These are phyloP conservation scores for Lanzia echinophila DNA, from an alignment of 2,329 filamentous ascomycete genomes.

Conservation along the genomic window DNA sequence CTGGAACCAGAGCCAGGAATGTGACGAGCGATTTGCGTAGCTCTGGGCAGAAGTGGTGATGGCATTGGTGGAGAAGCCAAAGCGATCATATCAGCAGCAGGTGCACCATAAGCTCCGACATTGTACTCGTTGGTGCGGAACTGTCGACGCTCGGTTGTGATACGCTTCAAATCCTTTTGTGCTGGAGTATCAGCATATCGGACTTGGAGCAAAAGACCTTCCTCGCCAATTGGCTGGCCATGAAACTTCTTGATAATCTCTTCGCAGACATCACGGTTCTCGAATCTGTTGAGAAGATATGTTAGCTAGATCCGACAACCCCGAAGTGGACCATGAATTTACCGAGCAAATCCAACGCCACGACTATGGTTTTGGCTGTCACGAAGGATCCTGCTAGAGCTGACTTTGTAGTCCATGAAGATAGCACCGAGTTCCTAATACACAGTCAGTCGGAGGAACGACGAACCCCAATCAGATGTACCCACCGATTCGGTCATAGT, in stretches of 20 bases:
- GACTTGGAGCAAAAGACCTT: slow-evolving; percentile 81
- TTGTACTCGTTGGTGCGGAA: slow-evolving; percentile 97
- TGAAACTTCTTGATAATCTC: slow-evolving; percentile 83
- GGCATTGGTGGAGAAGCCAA: slow-evolving; percentile 44
- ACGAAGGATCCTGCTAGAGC: slow-evolving; percentile 91
- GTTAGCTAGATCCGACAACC: neutral
- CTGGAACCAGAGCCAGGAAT: slow-evolving; percentile 22
- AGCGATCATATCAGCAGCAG: slow-evolving; percentile 26
- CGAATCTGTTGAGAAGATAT: slow-evolving; percentile 56
- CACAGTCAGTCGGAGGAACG: slow-evolving; percentile 22
- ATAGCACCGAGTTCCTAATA: slow-evolving; percentile 66
- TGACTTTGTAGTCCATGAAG: slow-evolving; percentile 73
- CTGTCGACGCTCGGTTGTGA: slow-evolving; percentile 89
- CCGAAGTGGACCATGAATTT: slow-evolving; percentile 29
- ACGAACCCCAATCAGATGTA: slow-evolving; percentile 15
- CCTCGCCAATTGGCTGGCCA: slow-evolving; percentile 67
- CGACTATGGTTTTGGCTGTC: slow-evolving; percentile 89
- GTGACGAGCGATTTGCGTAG: slow-evolving; percentile 28
- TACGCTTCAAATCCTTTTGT: slow-evolving; percentile 92
- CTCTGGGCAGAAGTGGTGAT: slow-evolving; percentile 27
- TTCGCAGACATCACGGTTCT: slow-evolving; percentile 82
- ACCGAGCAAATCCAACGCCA: slow-evolving; percentile 96
- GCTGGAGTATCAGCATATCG: slow-evolving; percentile 95
- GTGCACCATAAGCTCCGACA: slow-evolving; percentile 59
- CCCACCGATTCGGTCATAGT: slow-evolving; percentile 82